Conservation (phyloP, 2,329 filamentous ascomycete species). For the Aspergillus aculeatus region DNA sequence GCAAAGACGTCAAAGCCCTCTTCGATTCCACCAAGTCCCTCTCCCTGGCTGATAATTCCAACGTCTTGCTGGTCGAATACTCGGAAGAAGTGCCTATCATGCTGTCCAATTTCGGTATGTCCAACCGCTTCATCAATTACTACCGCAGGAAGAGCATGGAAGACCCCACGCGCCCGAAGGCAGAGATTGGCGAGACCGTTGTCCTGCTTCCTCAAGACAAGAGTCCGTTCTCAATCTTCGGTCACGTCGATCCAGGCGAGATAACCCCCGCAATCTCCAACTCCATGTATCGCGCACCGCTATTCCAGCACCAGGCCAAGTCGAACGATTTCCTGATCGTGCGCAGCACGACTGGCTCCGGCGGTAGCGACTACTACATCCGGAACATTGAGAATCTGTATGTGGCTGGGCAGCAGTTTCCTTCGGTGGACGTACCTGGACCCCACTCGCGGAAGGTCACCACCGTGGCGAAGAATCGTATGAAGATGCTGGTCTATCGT, state of each 20-base stretch:
- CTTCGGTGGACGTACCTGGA: slow-evolving; percentile 85
- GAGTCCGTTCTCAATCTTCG: slow-evolving; percentile 93
- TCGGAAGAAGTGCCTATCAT: slow-evolving; percentile 90
- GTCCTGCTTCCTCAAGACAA: slow-evolving; percentile 90
- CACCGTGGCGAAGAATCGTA: slow-evolving; percentile 91
- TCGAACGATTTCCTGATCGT: slow-evolving; percentile 83
- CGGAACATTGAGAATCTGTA: slow-evolving; percentile 89
- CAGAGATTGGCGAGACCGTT: slow-evolving; percentile 82
- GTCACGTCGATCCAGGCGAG: slow-evolving; percentile 86
- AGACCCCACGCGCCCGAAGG: slow-evolving; percentile 71
- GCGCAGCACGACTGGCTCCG: slow-evolving; percentile 72
- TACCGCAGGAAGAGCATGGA: slow-evolving; percentile 82
- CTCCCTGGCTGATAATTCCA: slow-evolving; percentile 84
- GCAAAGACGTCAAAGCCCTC: slow-evolving; percentile 72
- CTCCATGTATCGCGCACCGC: slow-evolving; percentile 88
- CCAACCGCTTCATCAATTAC: slow-evolving; percentile 93
- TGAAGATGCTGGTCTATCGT: slow-evolving; percentile 94
- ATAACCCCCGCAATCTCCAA: slow-evolving; percentile 90
- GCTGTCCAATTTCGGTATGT: slow-evolving; percentile 96
- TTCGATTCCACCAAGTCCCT: slow-evolving; percentile 80
- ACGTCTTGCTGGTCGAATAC: slow-evolving; percentile 86
- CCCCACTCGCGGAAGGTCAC: slow-evolving; percentile 94
- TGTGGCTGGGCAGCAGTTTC: slow-evolving; percentile 89
- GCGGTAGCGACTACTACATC: slow-evolving; percentile 78
- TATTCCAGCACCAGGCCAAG: slow-evolving; percentile 81